Conservation (phyloP, 179 eudicot species). For the Amaranthus tricolor region DNA sequence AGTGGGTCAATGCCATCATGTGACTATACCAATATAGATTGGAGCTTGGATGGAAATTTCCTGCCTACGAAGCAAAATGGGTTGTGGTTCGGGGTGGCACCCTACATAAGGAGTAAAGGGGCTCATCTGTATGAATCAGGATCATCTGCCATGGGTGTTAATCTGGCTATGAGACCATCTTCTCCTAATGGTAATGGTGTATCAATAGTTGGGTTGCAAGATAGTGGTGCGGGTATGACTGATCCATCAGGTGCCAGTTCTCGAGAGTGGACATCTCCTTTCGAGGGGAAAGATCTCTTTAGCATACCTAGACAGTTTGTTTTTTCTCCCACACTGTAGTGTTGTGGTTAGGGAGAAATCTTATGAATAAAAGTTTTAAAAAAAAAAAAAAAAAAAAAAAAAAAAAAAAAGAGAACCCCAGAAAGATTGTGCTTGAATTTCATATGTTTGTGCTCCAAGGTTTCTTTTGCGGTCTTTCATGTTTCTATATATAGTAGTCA, state of each 20-base stretch:
- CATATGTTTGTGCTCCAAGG: constrained; percentile 36
- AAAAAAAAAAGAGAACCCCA: constrained; percentile 20
- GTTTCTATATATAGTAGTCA: too few relatives aligned
- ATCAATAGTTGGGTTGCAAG: constrained; percentile 48
- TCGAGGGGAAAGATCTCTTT: constrained; percentile 83
- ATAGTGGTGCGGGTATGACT: constrained; percentile 24
- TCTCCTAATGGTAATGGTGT: constrained; percentile 47
- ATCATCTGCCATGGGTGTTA: constrained; percentile 36
- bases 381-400: constrained; percentile 6
- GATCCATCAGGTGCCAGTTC: constrained; percentile 35
- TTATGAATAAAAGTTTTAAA: constrained; percentile 29
- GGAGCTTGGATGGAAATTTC: constrained; percentile 57
- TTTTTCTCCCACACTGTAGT: constrained; percentile 80
- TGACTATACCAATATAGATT: constrained; percentile 68
- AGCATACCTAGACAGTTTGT: constrained; percentile 90
- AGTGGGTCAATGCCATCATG: constrained; percentile 50
- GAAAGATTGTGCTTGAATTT: constrained; percentile 50
- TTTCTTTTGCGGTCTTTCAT: too few relatives aligned
- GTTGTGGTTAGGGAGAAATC: too few relatives aligned
- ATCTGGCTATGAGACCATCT: constrained; percentile 46
- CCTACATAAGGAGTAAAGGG: constrained; percentile 30
- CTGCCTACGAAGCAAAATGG: constrained; percentile 37
- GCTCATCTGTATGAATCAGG: constrained; percentile 35
- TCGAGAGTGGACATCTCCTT: constrained; percentile 93
- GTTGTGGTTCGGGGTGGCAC: constrained; percentile 42